Percentiles rank a stretch among this genome's conserved stretches.
phyloP scores from a whole-genome alignment of 2,329 filamentous ascomycete species.

The Aspergillus nomiae region DNA sequence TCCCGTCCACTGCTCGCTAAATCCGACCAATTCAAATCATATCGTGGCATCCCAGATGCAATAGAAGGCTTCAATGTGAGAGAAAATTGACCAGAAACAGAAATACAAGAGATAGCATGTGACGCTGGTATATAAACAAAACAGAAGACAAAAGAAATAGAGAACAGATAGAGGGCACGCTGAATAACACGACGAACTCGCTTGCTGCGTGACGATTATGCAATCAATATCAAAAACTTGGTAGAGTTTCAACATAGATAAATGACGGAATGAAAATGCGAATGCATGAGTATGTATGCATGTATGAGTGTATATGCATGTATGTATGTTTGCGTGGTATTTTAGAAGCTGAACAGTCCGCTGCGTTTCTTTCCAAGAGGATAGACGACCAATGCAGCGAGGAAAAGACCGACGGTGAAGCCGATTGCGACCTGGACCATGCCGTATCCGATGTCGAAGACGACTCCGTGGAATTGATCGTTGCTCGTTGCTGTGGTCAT shows the following conservation, averaged over 20 bases:
- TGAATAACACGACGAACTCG: background rate
- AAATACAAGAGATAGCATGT: background rate
- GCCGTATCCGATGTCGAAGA: slow-evolving; percentile 51
- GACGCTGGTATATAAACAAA: background rate
- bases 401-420: slow-evolving; percentile 53
- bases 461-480: slow-evolving; percentile 28
- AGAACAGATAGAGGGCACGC: background rate
- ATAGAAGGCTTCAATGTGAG: background rate
- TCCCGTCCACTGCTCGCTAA: background rate
- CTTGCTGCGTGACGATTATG: background rate
- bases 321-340: background rate
- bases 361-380: slow-evolving; percentile 52
- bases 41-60: background rate
- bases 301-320: background rate
- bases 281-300: background rate
- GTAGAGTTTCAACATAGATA: background rate
- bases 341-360: slow-evolving; percentile 50
- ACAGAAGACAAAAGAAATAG: background rate
- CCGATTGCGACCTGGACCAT: slow-evolving; percentile 54
- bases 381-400: slow-evolving; percentile 52
- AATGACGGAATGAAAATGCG: background rate
- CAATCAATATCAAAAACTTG: background rate
- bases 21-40: background rate
- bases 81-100: background rate
- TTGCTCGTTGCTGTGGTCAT: slow-evolving; percentile 19